A percentile compares a stretch with the other conserved stretches of the same genome.
Evolutionary conservation across 2,329 filamentous ascomycete genomes (phyloP).

Genomic region (Scedosporium dehoogii): DNA sequence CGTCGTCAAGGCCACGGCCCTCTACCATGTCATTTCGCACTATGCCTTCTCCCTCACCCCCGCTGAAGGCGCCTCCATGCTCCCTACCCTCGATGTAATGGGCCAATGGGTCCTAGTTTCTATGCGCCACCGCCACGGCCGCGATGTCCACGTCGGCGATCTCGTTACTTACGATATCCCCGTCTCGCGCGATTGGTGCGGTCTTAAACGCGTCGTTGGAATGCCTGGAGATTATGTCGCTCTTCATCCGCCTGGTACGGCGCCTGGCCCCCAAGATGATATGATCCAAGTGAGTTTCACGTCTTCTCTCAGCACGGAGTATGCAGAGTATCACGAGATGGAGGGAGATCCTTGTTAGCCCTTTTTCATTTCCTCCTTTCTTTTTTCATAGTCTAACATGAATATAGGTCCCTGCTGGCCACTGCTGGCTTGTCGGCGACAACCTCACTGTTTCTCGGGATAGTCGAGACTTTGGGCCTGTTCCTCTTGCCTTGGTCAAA

Average conservation of each 20-base stretch:
- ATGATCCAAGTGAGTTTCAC: constrained; percentile 53
- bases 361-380: not conserved
- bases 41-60: constrained; percentile 52
- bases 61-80: constrained; percentile 73
- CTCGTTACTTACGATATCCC: constrained; percentile 73
- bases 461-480: constrained; percentile 74
- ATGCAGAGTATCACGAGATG: not conserved
- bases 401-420: constrained; percentile 73
- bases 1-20: constrained; percentile 34
- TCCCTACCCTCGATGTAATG: constrained; percentile 64
- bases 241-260: constrained; percentile 47
- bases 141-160: constrained; percentile 64
- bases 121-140: constrained; percentile 58
- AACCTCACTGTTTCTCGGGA: constrained; percentile 78
- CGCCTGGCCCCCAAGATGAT: constrained; percentile 21
- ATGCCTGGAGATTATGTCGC: constrained; percentile 69
- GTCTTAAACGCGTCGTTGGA: constrained; percentile 71
- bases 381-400: not conserved
- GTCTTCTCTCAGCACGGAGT: not conserved
- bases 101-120: constrained; percentile 63
- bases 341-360: not conserved
- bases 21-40: constrained; percentile 41
- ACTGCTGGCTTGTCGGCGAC: constrained; percentile 87
- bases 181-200: constrained; percentile 42
- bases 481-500: constrained; percentile 74